Evolutionary conservation across 2,329 filamentous ascomycete species (phyloP).

Genomic region (Cercospora canescens): DNA sequence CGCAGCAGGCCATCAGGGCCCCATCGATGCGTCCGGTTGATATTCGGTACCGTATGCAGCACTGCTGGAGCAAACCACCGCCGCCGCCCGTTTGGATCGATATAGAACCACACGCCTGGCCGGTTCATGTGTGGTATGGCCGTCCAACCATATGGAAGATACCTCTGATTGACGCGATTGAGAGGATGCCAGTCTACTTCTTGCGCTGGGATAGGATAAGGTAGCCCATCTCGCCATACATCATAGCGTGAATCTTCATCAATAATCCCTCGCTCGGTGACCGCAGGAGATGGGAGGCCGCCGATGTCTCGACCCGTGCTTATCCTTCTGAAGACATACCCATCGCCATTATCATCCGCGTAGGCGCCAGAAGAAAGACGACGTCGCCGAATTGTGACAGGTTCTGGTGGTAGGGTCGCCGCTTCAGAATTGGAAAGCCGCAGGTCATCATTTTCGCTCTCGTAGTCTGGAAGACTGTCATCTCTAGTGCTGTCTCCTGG

Average conservation of each 20-base stretch:
- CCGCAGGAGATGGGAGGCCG: neutral
- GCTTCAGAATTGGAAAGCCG: neutral
- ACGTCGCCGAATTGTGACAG: neutral
- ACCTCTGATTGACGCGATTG: neutral
- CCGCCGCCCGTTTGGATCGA: neutral
- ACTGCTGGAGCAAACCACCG: neutral
- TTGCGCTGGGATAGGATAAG: neutral
- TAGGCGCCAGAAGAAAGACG: neutral
- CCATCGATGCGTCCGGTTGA: neutral
- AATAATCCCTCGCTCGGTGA: neutral
- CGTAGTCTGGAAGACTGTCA: neutral
- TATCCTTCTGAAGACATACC: neutral
- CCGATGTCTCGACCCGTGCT: neutral
- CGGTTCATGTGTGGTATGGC: neutral
- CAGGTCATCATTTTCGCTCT: neutral
- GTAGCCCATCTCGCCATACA: neutral
- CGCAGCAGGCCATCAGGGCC: neutral
- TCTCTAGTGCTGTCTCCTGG: too few relatives aligned
- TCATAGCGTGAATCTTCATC: neutral
- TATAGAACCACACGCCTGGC: neutral
- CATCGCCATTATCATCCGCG: neutral
- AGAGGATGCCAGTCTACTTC: neutral
- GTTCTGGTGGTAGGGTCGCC: too few relatives aligned
- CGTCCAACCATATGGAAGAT: neutral
- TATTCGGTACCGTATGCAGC: neutral